These are phyloP conservation scores for Trypanosoma boissoni DNA, from an alignment of 208 protist genomes.

Conservation along the genomic window DNA sequence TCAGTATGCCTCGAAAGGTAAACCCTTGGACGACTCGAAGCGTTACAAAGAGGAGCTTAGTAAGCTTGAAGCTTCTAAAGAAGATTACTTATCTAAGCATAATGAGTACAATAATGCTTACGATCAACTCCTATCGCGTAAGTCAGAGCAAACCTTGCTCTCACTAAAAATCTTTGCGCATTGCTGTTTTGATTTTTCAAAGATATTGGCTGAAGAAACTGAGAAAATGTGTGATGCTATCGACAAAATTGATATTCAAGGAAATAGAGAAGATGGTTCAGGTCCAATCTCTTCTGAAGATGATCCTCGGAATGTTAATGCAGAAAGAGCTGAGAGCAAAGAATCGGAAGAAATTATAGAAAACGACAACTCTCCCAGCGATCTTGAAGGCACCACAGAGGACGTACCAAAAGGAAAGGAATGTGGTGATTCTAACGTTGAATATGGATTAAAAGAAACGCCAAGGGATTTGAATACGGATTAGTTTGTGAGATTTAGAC, in stretches of 20 bases:
- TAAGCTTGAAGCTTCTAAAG: slow-evolving; percentile 2
- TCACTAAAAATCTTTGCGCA: slow-evolving; percentile 4
- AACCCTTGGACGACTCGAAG: slow-evolving; percentile 8
- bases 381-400: slow-evolving; percentile 39
- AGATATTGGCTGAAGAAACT: background rate
- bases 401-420: slow-evolving; percentile 49
- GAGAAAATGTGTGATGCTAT: background rate
- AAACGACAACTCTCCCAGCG: slow-evolving; percentile 47
- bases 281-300: background rate
- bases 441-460: too few species aligned
- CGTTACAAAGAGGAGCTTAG: slow-evolving; percentile 4
- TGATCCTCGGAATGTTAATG: background rate
- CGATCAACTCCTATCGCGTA: slow-evolving; percentile 1
- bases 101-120: slow-evolving; percentile 1
- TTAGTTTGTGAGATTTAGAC: too few species aligned
- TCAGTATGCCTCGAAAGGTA: slow-evolving; percentile 14
- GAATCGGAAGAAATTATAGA: slow-evolving; percentile 48
- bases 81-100: slow-evolving; percentile 5
- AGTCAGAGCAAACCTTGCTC: slow-evolving; percentile 1
- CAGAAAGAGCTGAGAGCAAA: slow-evolving; percentile 27
- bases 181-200: slow-evolving; percentile 2
- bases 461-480: too few species aligned
- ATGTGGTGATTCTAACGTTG: slow-evolving; percentile 31
- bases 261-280: background rate
- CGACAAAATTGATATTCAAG: background rate